A percentile compares a stretch with the other conserved stretches of the same genome.
Evolutionary conservation across 345 rosid species (phyloP).

Genomic region (Bruguiera sexangula): DNA sequence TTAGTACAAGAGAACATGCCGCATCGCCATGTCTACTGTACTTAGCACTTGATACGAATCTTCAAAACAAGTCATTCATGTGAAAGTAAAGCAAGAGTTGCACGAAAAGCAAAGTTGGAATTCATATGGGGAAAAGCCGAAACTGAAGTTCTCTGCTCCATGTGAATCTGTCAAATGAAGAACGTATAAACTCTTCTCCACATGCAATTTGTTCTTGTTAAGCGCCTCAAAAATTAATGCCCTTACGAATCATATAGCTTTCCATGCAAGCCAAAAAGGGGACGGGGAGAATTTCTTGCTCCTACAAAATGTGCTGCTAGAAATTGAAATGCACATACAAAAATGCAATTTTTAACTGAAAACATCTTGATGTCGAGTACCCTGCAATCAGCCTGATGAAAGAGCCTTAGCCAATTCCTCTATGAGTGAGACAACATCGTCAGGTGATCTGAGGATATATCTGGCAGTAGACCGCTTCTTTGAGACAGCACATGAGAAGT

Average conservation of each 20-base stretch:
- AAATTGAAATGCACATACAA: too few species aligned
- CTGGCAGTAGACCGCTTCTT: constrained; percentile 49
- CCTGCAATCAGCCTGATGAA: constrained; percentile 11
- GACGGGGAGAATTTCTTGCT: not conserved
- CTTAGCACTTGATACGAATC: too few species aligned
- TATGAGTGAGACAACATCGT: constrained; percentile 41
- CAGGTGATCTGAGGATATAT: constrained; percentile 41
- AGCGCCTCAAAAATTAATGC: not conserved
- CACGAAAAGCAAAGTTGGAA: too few species aligned
- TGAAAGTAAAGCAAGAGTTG: too few species aligned
- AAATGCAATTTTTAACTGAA: too few species aligned
- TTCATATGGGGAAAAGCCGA: too few species aligned
- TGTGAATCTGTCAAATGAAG: not conserved
- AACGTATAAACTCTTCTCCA: not conserved
- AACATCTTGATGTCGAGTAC: too few species aligned
- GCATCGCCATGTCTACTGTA: too few species aligned
- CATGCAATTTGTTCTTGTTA: not conserved
- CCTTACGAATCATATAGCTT: not conserved
- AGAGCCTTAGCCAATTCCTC: constrained; percentile 28
- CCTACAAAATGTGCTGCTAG: too few species aligned
- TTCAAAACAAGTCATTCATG: too few species aligned
- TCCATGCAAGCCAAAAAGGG: not conserved
- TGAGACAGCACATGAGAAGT: constrained; percentile 57
- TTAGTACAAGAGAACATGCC: too few species aligned
- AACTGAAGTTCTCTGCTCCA: not conserved